Evolutionary conservation across 2,329 filamentous ascomycete species (phyloP), one percentile per base, ranked within the genome.

Genomic region (Ilyonectria sp.): DNA sequence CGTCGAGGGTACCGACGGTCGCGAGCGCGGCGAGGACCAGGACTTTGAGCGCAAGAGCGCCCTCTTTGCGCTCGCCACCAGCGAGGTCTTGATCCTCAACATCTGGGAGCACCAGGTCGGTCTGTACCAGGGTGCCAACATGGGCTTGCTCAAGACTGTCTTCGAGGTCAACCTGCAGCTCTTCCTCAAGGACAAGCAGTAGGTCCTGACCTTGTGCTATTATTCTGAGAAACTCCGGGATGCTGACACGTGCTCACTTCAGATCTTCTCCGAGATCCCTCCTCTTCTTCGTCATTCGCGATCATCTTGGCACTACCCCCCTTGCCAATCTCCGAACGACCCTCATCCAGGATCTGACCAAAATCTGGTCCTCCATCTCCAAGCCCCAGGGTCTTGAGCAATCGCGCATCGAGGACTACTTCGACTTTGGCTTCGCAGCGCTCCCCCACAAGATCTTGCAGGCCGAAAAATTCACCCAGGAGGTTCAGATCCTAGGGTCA

Each of bases 91-190:
- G 75, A 97, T 99, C 78, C 93, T 99, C 82, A 99, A 99, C 80
- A 97, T 99, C 73, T 99, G 96, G 96, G 96, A 99, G 83, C 95
- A 98, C 81, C 96, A 99, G 82, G 96, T 99, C 69, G 96, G 96
- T 54, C 82, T 99, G 80, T 99, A 99, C 80, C 95, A 99, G 83
- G 96, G 96, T 64, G 96, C 96, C 75, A 99, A 99, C 81, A 99
- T 99, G 96, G 96, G 96, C 9, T 83, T 99, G 76, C 86, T 99
- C 77, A 99, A 99, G 88, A 99, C 97, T 0, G 96, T 99, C 4
- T 99, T 99, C 76, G 96, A 99, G 84, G 96, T 99, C 81, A 99
- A 99, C 79, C 81, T 99, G 79, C 95, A 98, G 82, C 86, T 99
- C 31, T 99, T 99, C 82, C 86, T 98, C 75, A 98, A 98, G 85